Conservation (phyloP, 768 basidiomycete species). For the Auricularia cornea region DNA sequence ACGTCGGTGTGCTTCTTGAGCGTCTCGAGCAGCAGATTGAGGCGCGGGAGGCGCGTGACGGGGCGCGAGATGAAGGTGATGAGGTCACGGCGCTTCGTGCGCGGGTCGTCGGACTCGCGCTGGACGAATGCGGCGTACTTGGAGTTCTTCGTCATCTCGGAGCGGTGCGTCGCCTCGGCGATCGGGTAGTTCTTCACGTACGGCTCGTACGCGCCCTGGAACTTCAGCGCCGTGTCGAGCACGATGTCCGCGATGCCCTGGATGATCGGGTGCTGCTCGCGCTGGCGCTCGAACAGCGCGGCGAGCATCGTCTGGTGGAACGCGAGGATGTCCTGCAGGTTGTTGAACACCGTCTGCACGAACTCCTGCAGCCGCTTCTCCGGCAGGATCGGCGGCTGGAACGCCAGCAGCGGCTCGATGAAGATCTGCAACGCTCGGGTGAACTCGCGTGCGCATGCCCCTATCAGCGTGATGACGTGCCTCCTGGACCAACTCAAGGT, state of each 20-base stretch:
- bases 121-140: constrained; percentile 61
- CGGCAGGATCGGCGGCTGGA: constrained; percentile 59
- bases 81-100: constrained; percentile 66
- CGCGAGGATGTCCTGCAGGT: constrained; percentile 56
- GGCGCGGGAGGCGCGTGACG: constrained; percentile 78
- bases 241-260: constrained; percentile 79
- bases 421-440: constrained; percentile 47
- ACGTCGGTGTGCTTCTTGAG: constrained; percentile 28
- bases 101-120: constrained; percentile 51
- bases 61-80: constrained; percentile 79
- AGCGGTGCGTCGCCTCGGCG: constrained; percentile 72
- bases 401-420: constrained; percentile 51
- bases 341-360: constrained; percentile 76
- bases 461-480: constrained; percentile 28
- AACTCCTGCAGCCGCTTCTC: constrained; percentile 52
- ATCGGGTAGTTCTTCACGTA: constrained; percentile 88
- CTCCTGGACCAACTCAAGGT: constrained; percentile 62
- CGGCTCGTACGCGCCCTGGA: constrained; percentile 60
- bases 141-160: constrained; percentile 61
- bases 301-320: constrained; percentile 64
- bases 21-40: constrained; percentile 66
- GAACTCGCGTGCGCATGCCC: constrained; percentile 1
- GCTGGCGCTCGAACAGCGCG: constrained; percentile 70
- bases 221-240: constrained; percentile 48
- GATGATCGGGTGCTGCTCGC: constrained; percentile 77